Base-by-base conservation (phyloP, 2,329 filamentous ascomycete genomes). In the Ceratocystis lukuohia region DNA sequence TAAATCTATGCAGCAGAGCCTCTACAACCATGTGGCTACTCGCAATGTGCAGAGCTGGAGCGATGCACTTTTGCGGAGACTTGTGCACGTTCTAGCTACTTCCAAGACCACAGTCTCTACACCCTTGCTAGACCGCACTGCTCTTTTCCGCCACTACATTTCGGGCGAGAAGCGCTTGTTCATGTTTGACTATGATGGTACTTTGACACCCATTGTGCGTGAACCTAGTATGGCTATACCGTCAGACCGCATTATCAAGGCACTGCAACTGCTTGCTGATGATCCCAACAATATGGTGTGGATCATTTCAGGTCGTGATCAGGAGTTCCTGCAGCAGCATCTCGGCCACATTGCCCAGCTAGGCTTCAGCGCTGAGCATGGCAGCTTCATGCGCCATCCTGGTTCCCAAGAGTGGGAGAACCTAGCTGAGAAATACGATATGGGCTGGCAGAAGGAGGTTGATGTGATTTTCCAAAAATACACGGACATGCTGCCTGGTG, bases 181-280 rank as follows among this genome's bases (percentile, higher is more conserved):
- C 79, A 93, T 99, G 89, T 96, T 97, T 74, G 94, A 99, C 77
- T 99, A 99, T 72, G 94, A 99, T 74, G 94, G 94, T 61, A 99
- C 94, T 0, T 82, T 99, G 65, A 97, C 94, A 2, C 90, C 92
- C 0, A 97, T 99, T 71, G 94, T 97, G 66, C 88, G 88, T 71
- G 91, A 97, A 72, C 94, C 94, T 1, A 87, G 88, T 70, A 87
- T 91, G 4, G 94, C 94, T 2, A 86, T 96, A 48, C 94, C 94
- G 0, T 93, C 92, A 0, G 87, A 91, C 71, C 85, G 87, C 25
- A 84, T 96, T 25, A 86, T 96, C 62, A 84, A 86, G 37, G 92
- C 88, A 0, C 80, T 99, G 68, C 90, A 88, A 74, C 82, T 83
- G 10, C 80, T 99, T 53, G 88, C 92, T 0, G 81, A 88, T 0